phyloP scores from a whole-genome alignment of 495 filamentous ascomycete genomes.

The Penicillium dipodomyicola region DNA sequence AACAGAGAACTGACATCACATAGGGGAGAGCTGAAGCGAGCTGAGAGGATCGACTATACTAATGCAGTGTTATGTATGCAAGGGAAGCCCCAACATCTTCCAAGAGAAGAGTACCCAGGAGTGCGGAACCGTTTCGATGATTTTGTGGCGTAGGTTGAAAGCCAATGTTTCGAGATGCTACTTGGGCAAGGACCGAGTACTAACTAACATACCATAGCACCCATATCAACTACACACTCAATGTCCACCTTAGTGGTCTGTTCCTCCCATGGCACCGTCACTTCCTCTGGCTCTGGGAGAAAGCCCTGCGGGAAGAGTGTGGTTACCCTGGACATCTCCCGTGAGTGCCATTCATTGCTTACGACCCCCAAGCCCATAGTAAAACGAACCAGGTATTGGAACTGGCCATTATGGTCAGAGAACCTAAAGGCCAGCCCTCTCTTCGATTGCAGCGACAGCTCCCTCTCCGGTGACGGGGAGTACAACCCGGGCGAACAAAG shows the following conservation, averaged over 20 bases:
- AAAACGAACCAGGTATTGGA: slow-evolving; percentile 45
- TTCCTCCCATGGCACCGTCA: slow-evolving; percentile 70
- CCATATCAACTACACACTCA: slow-evolving; percentile 49
- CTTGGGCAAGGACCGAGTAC: not conserved
- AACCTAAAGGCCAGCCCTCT: slow-evolving; percentile 38
- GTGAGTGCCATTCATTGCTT: slow-evolving; percentile 8
- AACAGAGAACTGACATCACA: not conserved
- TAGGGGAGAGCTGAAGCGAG: slow-evolving; percentile 40
- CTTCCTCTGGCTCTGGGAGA: slow-evolving; percentile 59
- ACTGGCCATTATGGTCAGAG: slow-evolving; percentile 44
- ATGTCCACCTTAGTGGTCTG: slow-evolving; percentile 34
- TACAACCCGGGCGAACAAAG: slow-evolving; percentile 32
- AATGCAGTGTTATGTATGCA: slow-evolving; percentile 48
- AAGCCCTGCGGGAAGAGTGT: slow-evolving; percentile 64
- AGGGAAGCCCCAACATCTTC: slow-evolving; percentile 39
- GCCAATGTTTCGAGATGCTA: not conserved
- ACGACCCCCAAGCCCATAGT: not conserved
- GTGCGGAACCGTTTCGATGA: slow-evolving; percentile 52
- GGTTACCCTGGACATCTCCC: slow-evolving; percentile 56
- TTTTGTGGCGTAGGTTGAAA: slow-evolving; percentile 48
- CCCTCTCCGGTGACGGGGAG: slow-evolving; percentile 49
- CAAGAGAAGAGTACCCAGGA: slow-evolving; percentile 45
- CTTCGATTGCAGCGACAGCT: slow-evolving; percentile 47
- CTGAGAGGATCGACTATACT: slow-evolving; percentile 44
- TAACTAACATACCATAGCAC: slow-evolving; percentile 33